A percentile compares a stretch with the other conserved stretches of the same genome.
These are phyloP conservation scores for Mucor saturninus DNA, from an alignment of 371 early-diverging fungal species.

Conservation along the genomic window DNA sequence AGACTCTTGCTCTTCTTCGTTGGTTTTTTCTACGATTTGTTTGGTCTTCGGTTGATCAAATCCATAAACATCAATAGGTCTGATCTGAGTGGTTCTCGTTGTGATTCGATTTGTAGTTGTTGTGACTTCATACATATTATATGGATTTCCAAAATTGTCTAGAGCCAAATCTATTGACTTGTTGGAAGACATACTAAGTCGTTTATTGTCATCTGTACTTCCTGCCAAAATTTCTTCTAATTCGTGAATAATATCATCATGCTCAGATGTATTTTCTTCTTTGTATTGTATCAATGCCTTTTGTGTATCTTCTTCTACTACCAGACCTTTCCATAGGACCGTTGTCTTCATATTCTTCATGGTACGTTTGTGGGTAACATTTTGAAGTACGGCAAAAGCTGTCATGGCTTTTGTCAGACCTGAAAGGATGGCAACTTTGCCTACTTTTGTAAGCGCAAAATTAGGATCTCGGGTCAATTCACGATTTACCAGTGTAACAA, in stretches of 20 bases:
- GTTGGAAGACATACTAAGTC: slow-evolving; percentile 5
- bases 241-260: slow-evolving; percentile 44
- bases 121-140: slow-evolving; percentile 43
- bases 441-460: slow-evolving; percentile 63
- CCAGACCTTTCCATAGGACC: slow-evolving; percentile 60
- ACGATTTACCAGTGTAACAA: slow-evolving; percentile 77
- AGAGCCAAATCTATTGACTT: slow-evolving; percentile 5
- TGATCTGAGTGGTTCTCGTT: slow-evolving; percentile 41
- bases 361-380: slow-evolving; percentile 70
- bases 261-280: slow-evolving; percentile 3
- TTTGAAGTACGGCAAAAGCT: slow-evolving; percentile 86
- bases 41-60: slow-evolving; percentile 26
- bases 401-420: slow-evolving; percentile 81
- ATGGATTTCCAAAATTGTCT: slow-evolving; percentile 27
- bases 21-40: slow-evolving; percentile 38
- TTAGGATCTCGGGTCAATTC: slow-evolving; percentile 78
- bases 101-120: slow-evolving; percentile 39
- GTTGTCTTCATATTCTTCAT: slow-evolving; percentile 53
- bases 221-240: slow-evolving; percentile 37
- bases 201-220: not conserved
- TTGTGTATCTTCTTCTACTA: slow-evolving; percentile 46
- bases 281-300: slow-evolving; percentile 23
- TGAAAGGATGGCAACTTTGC: slow-evolving; percentile 73
- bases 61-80: slow-evolving; percentile 38
- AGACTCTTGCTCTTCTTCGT: slow-evolving; percentile 42